Base-by-base conservation (phyloP, 805 yeast species). In the Metschnikowia drakensbergensis region DNA sequence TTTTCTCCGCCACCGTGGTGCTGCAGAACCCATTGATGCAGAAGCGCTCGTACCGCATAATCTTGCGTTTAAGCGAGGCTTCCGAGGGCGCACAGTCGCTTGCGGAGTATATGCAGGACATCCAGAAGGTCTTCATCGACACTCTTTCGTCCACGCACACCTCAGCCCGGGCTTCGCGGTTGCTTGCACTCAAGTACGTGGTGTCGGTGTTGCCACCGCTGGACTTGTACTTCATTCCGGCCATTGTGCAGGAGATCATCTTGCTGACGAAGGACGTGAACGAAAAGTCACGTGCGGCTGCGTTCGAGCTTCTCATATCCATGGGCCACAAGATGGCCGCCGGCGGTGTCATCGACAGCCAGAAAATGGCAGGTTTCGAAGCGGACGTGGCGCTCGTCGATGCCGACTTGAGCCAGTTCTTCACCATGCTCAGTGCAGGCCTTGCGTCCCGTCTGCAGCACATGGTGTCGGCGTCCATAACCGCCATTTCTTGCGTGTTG, bases 361-460 rank as follows among this genome's bases (percentile, higher is more conserved):
- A 82, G 13, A 69, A 76, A 57, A 82, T 86, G 50, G 83, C 89
- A 32, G 88, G 84, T 3, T 77, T 85, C 62, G 90, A 80, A 41
- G 68, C 74, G 5, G 77, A 71, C 5, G 85, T 86, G n/a, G 79
- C 79, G 51, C 23, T n/a, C 10, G 72, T 83, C 7, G 73, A 75
- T 45, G 94, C 96, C 6, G 75, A 82, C 17, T 74, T 91, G 48
- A 78, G 83, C 40, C 97, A 91, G 67, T 91, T 76, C 63, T 88
- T 92, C 72, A 89, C 95, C 29, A 88, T 94, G 85, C 85, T 92
- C 29, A 81, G 92, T 66, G 99, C 97, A 28, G 99, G 99, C 72
- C 75, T 95, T 57, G 97, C 94, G 33, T 97, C 97, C 49, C 84
- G 86, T 55, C 80, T 94, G 29, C 92, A 95, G 32, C 96, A 92